Evolutionary conservation across 305 asterid genomes (phyloP).

Genomic region (Solanum chacoense): DNA sequence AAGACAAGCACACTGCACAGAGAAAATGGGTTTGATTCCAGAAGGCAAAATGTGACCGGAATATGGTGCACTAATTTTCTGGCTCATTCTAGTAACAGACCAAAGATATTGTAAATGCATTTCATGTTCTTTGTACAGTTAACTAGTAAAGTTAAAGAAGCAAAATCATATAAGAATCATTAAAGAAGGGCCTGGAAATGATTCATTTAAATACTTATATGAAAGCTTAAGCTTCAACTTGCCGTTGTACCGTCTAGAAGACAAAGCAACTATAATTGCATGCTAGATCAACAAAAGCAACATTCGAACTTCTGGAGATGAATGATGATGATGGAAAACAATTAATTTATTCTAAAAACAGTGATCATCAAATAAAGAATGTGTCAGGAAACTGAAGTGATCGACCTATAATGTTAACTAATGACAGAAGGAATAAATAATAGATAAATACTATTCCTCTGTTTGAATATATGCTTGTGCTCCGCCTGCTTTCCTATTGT

Average conservation of each 20-base stretch:
- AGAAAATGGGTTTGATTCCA: neutral
- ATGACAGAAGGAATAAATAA: neutral
- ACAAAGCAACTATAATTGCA: neutral
- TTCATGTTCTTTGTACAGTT: neutral
- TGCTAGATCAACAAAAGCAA: neutral
- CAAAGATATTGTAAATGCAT: neutral
- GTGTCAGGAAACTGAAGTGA: neutral
- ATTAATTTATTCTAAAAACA: neutral
- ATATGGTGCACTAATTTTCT: neutral
- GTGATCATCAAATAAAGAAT: neutral
- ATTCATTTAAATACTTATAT: neutral
- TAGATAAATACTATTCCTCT: neutral
- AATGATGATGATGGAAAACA: neutral
- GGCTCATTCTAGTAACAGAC: neutral
- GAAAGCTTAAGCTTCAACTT: neutral
- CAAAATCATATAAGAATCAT: neutral
- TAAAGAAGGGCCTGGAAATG: neutral
- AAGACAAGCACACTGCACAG: neutral
- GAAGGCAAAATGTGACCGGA: neutral
- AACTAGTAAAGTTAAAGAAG: neutral
- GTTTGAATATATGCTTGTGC: neutral
- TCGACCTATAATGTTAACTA: neutral
- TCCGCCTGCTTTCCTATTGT: neutral
- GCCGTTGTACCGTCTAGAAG: neutral
- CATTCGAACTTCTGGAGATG: neutral